Conservation (phyloP, 345 rosid species). For the Hypericum perforatum region DNA sequence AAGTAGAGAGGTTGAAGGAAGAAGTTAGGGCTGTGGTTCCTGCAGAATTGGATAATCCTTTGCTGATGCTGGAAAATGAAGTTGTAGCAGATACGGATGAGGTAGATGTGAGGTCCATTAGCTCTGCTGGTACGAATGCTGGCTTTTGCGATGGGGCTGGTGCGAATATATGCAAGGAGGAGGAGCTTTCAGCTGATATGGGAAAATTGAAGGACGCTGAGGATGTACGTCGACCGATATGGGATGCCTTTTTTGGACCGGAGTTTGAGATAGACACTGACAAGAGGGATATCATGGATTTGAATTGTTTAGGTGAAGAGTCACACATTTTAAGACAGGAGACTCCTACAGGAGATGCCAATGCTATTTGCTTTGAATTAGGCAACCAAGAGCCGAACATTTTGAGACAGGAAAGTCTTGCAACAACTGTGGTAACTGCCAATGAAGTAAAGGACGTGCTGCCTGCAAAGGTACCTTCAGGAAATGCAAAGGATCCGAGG, state of each 20-base stretch:
- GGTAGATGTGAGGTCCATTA: conserved; percentile 1
- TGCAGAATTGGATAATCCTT: conserved; percentile 19
- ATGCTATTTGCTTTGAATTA: background rate
- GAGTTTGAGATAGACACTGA: background rate
- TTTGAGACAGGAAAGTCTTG: conserved; percentile 19
- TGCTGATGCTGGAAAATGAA: conserved; percentile 12
- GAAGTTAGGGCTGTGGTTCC: conserved; percentile 18
- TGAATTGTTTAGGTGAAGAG: background rate
- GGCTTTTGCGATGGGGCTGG: conserved; percentile 11
- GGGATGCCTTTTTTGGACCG: conserved; percentile 7
- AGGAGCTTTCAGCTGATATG: conserved; percentile 15
- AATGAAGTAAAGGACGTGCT: background rate
- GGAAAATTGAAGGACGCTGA: conserved; percentile 10
- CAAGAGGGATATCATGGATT: conserved; percentile 7
- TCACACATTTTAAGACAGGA: conserved; percentile 13
- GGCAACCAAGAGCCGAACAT: conserved; percentile 4
- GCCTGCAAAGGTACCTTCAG: conserved; percentile 12
- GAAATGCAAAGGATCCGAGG: conserved; percentile 22
- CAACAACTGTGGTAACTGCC: conserved; percentile 15
- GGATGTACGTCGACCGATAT: conserved; percentile 13
- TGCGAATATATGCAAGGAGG: conserved; percentile 13
- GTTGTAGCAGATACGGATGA: conserved; percentile 4
- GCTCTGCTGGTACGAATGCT: conserved; percentile 5
- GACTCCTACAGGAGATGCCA: conserved; percentile 20
- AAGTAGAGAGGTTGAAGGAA: background rate